Evolutionary conservation across 2,329 filamentous ascomycete genomes (phyloP), one percentile per base, ranked within the genome.

Genomic region (Fusarium papillatum): DNA sequence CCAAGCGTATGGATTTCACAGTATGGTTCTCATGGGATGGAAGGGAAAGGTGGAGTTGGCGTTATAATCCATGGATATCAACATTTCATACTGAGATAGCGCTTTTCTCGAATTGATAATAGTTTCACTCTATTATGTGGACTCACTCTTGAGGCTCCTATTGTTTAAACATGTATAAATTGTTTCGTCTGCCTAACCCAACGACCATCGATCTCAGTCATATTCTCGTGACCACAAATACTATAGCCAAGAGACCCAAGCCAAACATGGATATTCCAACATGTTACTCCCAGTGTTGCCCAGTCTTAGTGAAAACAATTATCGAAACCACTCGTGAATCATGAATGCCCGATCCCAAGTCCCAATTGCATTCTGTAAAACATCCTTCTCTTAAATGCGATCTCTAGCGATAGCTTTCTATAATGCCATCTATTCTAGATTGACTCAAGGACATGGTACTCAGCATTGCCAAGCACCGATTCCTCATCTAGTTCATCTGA

Each of bases 401-500:
- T 22, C 26, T 59, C 43, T 62, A 19, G 26, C 14, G 31, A 26
- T 19, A 57, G 29, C 36, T 66, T 66, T 55, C 60, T 31, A 59
- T 43, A 14, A 62, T 31, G 53, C 11, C 57, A 38, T 31, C 31
- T 29, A 48, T 60, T 22, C 16, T 69, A 65, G 26, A 66, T 41
- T 24, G 73, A 55, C 17, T 70, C 39, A 24, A 78, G 70, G 50
- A 38, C 48, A 34, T 76, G 75, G 41, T 75, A 69, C 64, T 70
- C 71, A 55, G 65, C 36, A 34, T 50, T 65, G 31, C 65, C 70
- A 22, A 67, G 64, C 48, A 59, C 29, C 68, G 73, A 75, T 22
- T 72, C 74, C 41, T 73, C 70, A 50, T 76, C 69, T 7, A 74
- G 71, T 5, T 71, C 71, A n/a, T 77, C 70, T 19, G 79, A 60